Conservation (phyloP, 1,139 yeast genomes). For the Diutina rugosa region DNA sequence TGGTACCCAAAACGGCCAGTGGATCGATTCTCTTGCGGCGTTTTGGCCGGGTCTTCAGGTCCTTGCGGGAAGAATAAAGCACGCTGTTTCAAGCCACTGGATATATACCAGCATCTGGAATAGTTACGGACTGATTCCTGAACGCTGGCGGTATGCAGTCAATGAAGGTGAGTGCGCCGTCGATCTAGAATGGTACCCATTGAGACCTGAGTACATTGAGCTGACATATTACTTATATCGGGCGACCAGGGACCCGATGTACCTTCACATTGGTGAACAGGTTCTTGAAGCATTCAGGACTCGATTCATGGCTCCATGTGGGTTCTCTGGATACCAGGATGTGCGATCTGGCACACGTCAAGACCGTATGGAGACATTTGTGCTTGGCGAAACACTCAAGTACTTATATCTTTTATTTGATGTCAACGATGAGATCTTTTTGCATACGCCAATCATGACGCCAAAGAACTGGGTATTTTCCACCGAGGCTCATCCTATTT, state of each 20-base stretch:
- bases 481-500: conserved; percentile 89
- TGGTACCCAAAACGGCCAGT: conserved; percentile 33
- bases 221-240: conserved; percentile 74
- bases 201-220: conserved; percentile 85
- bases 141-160: conserved; percentile 48
- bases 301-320: conserved; percentile 52
- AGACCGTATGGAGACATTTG: conserved; percentile 87
- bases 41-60: conserved; percentile 84
- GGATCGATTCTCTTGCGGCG: conserved; percentile 84
- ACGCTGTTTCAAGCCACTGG: conserved; percentile 51
- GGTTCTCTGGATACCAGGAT: conserved; percentile 70
- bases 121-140: conserved; percentile 71
- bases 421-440: conserved; percentile 42
- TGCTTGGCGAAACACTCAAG: conserved; percentile 73
- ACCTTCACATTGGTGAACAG: conserved; percentile 59
- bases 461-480: conserved; percentile 60
- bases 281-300: conserved; percentile 42
- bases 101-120: conserved; percentile 74
- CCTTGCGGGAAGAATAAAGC: conserved; percentile 58
- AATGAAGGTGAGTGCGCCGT: conserved; percentile 13
- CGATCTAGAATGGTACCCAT: conserved; percentile 78
- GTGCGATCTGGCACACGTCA: conserved; percentile 50
- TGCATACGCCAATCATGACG: conserved; percentile 16
- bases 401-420: conserved; percentile 76
- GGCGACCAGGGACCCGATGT: conserved; percentile 82